Conservation (phyloP, 208 protist genomes). For the Vickermania ingenoplastis region DNA sequence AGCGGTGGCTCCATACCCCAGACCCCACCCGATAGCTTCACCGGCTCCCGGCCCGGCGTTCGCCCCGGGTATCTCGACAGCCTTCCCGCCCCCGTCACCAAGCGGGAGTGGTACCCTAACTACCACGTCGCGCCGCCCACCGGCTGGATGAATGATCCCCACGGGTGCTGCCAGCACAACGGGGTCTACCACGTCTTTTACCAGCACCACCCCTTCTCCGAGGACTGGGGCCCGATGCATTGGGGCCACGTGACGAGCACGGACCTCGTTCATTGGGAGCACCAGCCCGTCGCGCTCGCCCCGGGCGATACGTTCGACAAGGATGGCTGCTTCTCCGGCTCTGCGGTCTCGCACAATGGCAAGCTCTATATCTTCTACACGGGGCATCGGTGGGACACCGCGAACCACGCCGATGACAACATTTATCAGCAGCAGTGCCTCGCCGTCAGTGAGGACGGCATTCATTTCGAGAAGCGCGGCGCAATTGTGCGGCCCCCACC, state of each 20-base stretch:
- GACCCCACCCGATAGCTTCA: not conserved
- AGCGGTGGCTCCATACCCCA: not conserved
- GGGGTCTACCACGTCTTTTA: conserved; percentile 35
- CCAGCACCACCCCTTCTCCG: conserved; percentile 32
- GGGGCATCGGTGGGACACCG: conserved; percentile 22
- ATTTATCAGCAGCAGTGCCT: conserved; percentile 50
- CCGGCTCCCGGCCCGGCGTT: not conserved
- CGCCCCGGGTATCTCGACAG: not conserved
- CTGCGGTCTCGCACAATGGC: conserved; percentile 20
- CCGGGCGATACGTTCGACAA: conserved; percentile 25
- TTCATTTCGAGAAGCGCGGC: conserved; percentile 28
- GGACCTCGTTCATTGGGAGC: conserved; percentile 34
- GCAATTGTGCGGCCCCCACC: conserved; percentile 15
- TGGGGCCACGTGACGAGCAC: conserved; percentile 33
- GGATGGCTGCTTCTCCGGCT: conserved; percentile 48
- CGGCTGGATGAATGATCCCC: conserved; percentile 35
- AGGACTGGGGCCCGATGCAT: conserved; percentile 43
- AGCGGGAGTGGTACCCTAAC: conserved; percentile 24
- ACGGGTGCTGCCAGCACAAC: conserved; percentile 27
- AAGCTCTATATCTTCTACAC: conserved; percentile 46
- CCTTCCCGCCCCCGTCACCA: not conserved
- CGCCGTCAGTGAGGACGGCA: conserved; percentile 30
- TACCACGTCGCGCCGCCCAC: conserved; percentile 28
- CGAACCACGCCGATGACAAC: conserved; percentile 5
- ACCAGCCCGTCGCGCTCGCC: conserved; percentile 25